These are phyloP conservation scores for Cercospora nicotianae DNA, from an alignment of 2,329 filamentous ascomycete species.

Conservation along the genomic window DNA sequence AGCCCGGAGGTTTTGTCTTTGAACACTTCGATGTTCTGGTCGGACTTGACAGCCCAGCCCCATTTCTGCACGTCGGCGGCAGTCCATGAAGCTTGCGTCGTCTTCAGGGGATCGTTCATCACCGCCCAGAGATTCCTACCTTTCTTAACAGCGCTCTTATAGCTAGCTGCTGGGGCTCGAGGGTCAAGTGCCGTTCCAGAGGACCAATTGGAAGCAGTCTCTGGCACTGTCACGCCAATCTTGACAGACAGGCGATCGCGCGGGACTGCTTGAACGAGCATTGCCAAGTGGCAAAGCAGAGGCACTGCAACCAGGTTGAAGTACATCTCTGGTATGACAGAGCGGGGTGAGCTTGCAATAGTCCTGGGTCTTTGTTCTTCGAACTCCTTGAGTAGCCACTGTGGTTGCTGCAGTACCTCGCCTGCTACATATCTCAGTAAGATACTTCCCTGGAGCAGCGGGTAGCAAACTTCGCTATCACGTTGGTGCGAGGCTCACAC, in stretches of 20 bases:
- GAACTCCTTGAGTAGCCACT: not conserved
- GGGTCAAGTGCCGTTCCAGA: not conserved
- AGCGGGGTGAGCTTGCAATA: not conserved
- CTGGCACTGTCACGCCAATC: not conserved
- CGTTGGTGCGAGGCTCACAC: not conserved
- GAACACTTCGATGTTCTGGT: slow-evolving; percentile 8
- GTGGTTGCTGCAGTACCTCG: not conserved
- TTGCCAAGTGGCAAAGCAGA: not conserved
- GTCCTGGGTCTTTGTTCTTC: not conserved
- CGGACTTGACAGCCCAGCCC: slow-evolving; percentile 10
- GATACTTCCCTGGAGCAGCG: not conserved
- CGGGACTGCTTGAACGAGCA: not conserved
- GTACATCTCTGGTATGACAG: slow-evolving; percentile 3
- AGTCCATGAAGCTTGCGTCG: slow-evolving; percentile 4
- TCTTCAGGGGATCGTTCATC: slow-evolving; percentile 3
- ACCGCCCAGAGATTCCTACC: slow-evolving; percentile 1
- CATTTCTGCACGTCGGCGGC: slow-evolving; percentile 4
- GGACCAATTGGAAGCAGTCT: not conserved
- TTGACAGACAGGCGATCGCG: not conserved
- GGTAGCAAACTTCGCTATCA: not conserved
- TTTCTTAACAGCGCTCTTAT: slow-evolving; percentile 8
- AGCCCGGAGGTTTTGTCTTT: slow-evolving; percentile 13
- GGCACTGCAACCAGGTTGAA: not conserved
- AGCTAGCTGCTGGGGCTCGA: slow-evolving; percentile 9
- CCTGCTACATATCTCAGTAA: not conserved